Base-by-base conservation (phyloP, 2,329 filamentous ascomycete genomes). In the Apiospora saccharicola region DNA sequence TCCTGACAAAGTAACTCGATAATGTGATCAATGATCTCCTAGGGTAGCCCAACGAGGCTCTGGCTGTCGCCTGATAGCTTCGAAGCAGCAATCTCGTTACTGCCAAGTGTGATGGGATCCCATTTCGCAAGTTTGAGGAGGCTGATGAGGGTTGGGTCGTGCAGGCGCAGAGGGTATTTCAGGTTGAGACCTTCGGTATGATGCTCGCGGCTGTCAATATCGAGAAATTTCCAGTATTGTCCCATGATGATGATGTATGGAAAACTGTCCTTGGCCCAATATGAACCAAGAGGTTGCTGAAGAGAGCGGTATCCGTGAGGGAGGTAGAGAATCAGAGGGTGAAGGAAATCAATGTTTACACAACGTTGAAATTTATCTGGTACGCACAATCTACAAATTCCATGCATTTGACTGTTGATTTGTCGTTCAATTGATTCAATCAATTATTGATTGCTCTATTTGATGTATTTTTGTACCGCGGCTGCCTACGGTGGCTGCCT, bases 181-280 rank as follows among this genome's bases (percentile, higher is more conserved):
- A n/a, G 4, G 2, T 16, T 0, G 1, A 5, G 51, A 1, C 16
- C 4, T 16, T 30, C 24, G 0, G 3, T 7, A 5, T 30, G 24
- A 10, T 53, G 24, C 51, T 53, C 51, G 51, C 51, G 51, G 13
- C 51, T 53, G 51, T 53, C 24, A 6, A 53, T 53, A 30, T 53
- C 4, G 51, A 53, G 24, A 30, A 53, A 24, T 16, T 12, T 30
- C 51, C 51, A 53, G 51, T 53, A 30, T 13, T 53, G 51, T 16
- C 51, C 51, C 51, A 53, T 53, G 51, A 49, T 49, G 47, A 22
- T 46, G 19, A 19, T 6, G 24, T 30, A 24, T 16, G n/a, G n/a
- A n/a, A n/a, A n/a, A n/a, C n/a, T n/a, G n/a, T n/a, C n/a, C n/a
- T 53, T 53, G 51, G n/a, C 26, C 1, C 5, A 10, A n/a, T 26